These are phyloP conservation scores for Leccinum broughii DNA, from an alignment of 768 basidiomycete species.

Conservation along the genomic window DNA sequence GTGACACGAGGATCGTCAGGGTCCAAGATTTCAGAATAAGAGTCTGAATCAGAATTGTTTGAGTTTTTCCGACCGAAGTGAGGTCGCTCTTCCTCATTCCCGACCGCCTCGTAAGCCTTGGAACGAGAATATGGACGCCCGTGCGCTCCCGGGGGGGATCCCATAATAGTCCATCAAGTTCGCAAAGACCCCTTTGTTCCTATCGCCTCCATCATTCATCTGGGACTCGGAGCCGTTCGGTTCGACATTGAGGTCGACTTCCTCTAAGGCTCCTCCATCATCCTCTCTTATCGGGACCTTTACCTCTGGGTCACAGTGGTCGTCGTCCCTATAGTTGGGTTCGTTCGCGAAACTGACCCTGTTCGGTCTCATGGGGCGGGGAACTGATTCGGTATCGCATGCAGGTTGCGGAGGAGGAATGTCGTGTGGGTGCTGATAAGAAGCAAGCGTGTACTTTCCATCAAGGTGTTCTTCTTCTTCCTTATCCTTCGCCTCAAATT, in stretches of 20 bases:
- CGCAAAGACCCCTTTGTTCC: conserved; percentile 27
- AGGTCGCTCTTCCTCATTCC: conserved; percentile 5
- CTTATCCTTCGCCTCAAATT: conserved; percentile 13
- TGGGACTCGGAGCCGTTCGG: conserved; percentile 10
- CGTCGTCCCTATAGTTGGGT: conserved; percentile 13
- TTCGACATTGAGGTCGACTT: conserved; percentile 15
- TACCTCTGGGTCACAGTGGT: conserved; percentile 25
- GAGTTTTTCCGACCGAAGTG: conserved; percentile 39
- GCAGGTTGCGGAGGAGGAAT: conserved; percentile 52
- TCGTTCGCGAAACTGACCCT: conserved; percentile 44
- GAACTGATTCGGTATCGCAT: conserved; percentile 31
- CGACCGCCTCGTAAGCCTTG: conserved; percentile 15
- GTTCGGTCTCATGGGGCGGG: conserved; percentile 19
- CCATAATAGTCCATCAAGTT: conserved; percentile 36
- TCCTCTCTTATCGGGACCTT: conserved; percentile 12
- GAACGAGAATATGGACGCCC: conserved; percentile 30
- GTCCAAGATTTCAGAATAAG: conserved; percentile 57
- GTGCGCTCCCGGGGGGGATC: conserved; percentile 17
- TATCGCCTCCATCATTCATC: conserved; percentile 26
- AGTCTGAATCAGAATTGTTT: conserved; percentile 39
- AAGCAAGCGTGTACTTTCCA: conserved; percentile 50
- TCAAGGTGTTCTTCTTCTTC: conserved; percentile 27
- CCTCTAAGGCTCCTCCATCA: conserved; percentile 22
- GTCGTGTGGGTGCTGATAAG: conserved; percentile 62
- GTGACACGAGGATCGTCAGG: conserved; percentile 39